These are phyloP conservation scores for Annulohypoxylon bovei DNA, from an alignment of 495 filamentous ascomycete species.

Conservation along the genomic window DNA sequence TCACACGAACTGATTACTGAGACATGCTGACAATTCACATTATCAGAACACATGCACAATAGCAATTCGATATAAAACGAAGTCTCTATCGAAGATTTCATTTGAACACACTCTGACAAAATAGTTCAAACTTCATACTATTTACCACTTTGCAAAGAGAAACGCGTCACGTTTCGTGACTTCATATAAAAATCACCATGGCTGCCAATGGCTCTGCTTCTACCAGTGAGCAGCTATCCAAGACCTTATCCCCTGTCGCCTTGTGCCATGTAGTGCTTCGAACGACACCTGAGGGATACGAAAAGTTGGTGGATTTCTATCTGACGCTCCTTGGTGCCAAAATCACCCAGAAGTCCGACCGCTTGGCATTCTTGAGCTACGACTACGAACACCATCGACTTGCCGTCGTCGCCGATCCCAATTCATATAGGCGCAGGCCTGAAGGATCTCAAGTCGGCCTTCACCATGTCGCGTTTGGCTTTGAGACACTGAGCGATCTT, in stretches of 20 bases:
- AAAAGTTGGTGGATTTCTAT: conserved; percentile 15
- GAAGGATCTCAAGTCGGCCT: conserved; percentile 37
- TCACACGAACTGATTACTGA: neutral
- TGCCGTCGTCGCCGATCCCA: conserved; percentile 41
- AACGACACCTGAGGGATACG: conserved; percentile 12
- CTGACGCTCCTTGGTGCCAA: conserved; percentile 20
- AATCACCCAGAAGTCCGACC: conserved; percentile 9
- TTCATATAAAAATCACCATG: conserved; percentile 1
- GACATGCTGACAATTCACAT: neutral
- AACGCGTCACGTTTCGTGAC: neutral
- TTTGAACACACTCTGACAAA: neutral
- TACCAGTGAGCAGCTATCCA: neutral
- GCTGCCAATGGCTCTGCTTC: neutral
- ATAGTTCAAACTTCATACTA: neutral
- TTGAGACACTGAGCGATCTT: conserved; percentile 40
- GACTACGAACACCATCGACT: conserved; percentile 59
- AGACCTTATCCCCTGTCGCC: conserved; percentile 4
- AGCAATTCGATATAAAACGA: neutral
- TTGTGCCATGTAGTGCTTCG: conserved; percentile 19
- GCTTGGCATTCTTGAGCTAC: conserved; percentile 48
- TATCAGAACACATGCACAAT: neutral
- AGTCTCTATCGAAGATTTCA: neutral
- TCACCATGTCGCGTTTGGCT: conserved; percentile 51
- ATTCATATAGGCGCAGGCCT: neutral
- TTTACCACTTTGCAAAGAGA: neutral